These are phyloP conservation scores for Salvia rosmarinus DNA, from an alignment of 257 asterid species.

Conservation along the genomic window DNA sequence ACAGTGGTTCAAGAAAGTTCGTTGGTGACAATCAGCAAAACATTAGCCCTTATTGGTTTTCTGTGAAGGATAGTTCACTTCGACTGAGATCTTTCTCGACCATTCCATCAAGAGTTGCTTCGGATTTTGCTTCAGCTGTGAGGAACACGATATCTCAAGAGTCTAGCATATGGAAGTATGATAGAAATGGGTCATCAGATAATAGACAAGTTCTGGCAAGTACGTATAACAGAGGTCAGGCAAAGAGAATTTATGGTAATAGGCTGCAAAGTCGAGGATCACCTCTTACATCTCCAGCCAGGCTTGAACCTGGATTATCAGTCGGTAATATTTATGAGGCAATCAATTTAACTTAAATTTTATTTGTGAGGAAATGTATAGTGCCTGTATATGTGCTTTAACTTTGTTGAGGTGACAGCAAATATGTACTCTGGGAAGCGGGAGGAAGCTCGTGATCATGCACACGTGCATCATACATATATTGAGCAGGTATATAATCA, in stretches of 20 bases:
- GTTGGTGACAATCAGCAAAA: slow-evolving; percentile 54
- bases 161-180: slow-evolving; percentile 73
- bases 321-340: slow-evolving; percentile 60
- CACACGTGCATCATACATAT: slow-evolving; percentile 70
- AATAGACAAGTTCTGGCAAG: slow-evolving; percentile 54
- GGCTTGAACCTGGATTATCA: slow-evolving; percentile 84
- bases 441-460: slow-evolving; percentile 87
- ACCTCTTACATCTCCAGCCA: slow-evolving; percentile 57
- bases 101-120: slow-evolving; percentile 56
- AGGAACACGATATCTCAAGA: slow-evolving; percentile 73
- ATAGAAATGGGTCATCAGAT: slow-evolving; percentile 57
- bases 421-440: slow-evolving; percentile 69
- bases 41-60: slow-evolving; percentile 46
- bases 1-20: slow-evolving; percentile 48
- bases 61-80: slow-evolving; percentile 51
- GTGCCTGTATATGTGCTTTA: slow-evolving; percentile 46
- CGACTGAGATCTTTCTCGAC: slow-evolving; percentile 59
- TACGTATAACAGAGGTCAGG: slow-evolving; percentile 57
- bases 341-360: slow-evolving; percentile 31
- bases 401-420: slow-evolving; percentile 71
- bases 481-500: slow-evolving; percentile 68
- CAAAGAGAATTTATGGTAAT: slow-evolving; percentile 56
- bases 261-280: slow-evolving; percentile 60
- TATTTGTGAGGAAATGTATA: slow-evolving; percentile 28
- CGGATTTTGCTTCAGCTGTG: slow-evolving; percentile 81